Evolutionary conservation across 192 early-diverging fungal genomes (phyloP).

Genomic region (Podila verticillata): DNA sequence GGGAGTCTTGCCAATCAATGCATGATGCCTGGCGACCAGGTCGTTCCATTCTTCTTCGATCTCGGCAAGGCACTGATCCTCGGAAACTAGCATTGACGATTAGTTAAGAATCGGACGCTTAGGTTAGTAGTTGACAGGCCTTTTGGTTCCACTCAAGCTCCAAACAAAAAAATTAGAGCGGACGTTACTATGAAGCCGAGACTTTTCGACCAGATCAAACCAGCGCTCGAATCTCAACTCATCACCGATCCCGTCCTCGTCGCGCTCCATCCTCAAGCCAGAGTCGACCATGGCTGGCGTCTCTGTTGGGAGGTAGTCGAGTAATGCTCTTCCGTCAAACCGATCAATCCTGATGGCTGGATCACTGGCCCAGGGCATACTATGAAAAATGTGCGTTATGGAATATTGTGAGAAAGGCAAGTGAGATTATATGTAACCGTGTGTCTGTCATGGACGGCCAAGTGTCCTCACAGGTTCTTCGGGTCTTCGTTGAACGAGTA

Average conservation of each 20-base stretch:
- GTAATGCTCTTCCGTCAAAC: conserved; percentile 38
- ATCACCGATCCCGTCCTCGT: conserved; percentile 44
- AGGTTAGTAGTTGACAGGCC: no score
- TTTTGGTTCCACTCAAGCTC: neutral
- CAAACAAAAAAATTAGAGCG: neutral
- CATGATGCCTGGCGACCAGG: conserved; percentile 36
- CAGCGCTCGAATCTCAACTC: conserved; percentile 44
- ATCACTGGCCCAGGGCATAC: conserved; percentile 47
- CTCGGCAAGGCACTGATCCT: conserved; percentile 38
- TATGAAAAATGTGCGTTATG: neutral
- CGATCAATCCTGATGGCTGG: conserved; percentile 34
- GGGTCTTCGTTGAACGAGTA: conserved; percentile 35
- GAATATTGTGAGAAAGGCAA: neutral
- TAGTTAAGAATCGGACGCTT: neutral
- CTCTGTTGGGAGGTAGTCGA: conserved; percentile 29
- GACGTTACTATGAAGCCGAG: conserved; percentile 23
- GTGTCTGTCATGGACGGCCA: no score
- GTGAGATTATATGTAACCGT: neutral
- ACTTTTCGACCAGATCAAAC: conserved; percentile 41
- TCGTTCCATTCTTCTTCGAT: conserved; percentile 52
- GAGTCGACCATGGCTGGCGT: conserved; percentile 27
- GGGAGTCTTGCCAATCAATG: conserved; percentile 31
- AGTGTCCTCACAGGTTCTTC: conserved; percentile 17
- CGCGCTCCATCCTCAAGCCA: conserved; percentile 26
- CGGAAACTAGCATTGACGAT: conserved; percentile 16